A percentile compares a stretch with the other conserved stretches of the same genome.
These are phyloP conservation scores for Penicillium sp. DNA, from an alignment of 2,329 filamentous ascomycete species.

Conservation along the genomic window DNA sequence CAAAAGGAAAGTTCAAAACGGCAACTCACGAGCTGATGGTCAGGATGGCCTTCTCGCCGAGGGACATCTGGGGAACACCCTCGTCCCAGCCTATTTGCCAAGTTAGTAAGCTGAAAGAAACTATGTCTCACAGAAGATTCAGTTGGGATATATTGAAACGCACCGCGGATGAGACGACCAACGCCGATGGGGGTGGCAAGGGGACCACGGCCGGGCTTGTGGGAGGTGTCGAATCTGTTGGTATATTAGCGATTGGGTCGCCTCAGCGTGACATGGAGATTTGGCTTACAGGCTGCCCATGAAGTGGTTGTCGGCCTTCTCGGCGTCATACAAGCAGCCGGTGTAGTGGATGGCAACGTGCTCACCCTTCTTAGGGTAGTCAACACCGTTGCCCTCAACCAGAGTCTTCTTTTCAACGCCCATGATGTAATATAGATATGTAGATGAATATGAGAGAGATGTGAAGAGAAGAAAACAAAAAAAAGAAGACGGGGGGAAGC, in stretches of 20 bases:
- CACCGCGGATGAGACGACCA: conserved; percentile 84
- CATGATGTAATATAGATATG: conserved; percentile 44
- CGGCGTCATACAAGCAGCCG: conserved; percentile 72
- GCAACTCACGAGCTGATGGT: conserved; percentile 70
- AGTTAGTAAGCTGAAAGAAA: not conserved
- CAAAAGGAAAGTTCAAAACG: not conserved
- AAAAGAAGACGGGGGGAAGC: not conserved
- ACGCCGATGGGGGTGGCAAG: conserved; percentile 78
- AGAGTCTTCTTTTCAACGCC: conserved; percentile 69
- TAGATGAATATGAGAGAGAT: not conserved
- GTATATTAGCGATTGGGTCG: not conserved
- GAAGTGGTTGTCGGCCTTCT: conserved; percentile 58
- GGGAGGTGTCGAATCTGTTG: conserved; percentile 82
- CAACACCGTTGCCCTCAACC: conserved; percentile 59
- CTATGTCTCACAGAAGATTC: not conserved
- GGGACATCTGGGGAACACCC: conserved; percentile 79
- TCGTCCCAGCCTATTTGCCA: conserved; percentile 68
- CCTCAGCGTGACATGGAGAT: not conserved
- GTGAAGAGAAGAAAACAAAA: not conserved
- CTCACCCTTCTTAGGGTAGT: conserved; percentile 65
- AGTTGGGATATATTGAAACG: conserved; percentile 18
- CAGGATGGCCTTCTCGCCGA: conserved; percentile 86
- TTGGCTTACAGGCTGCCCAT: conserved; percentile 68
- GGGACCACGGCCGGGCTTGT: conserved; percentile 63
- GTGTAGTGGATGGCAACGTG: conserved; percentile 87